Evolutionary conservation across 2,329 filamentous ascomycete genomes (phyloP), one percentile per base, ranked within the genome.

Genomic region (Juglanconis sp.): DNA sequence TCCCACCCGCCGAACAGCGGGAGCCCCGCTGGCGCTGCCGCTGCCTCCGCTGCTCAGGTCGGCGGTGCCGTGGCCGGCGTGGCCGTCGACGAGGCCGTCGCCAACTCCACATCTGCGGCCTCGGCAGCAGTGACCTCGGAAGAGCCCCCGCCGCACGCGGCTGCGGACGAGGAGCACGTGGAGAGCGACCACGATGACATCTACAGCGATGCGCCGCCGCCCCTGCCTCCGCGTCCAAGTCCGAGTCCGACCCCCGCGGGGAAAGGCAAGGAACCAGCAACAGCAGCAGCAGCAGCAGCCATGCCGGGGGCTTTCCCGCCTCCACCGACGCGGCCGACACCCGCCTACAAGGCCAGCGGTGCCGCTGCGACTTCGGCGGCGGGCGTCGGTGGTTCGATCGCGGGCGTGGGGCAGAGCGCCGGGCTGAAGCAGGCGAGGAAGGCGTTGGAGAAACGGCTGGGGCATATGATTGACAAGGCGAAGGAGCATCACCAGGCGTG

Each of bases 291-390:
- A 24, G 24, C 24, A 24, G 24, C 24, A 24, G 24, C 24, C 24
- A 24, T 60, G 53, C 61, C 61, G 0, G 53, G 57, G 9, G 57
- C 53, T 4, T 60, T 60, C 36, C 57, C 61, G 2, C 61, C 57
- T 3, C 61, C 61, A 1, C 61, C 61, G 0, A 3, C 30, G 5
- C 61, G 57, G 7, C 53, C 46, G 1, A 34, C 57, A 15, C 50
- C 57, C 8, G 36, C 49, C 11, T 38, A 53, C 17, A 61, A 61
- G 56, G 57, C 57, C 35, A 53, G 46, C 17, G 55, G 59, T 38
- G 61, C 61, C 1, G 61, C 61, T 8, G 61, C 61, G 15, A 57
- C 61, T 5, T 63, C 61, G 5, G 61, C 61, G 15, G 59, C 61
- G 1, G 50, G 53, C 0, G 53, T 63, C 3, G 61, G 61, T 9